These are phyloP conservation scores for Candida maris DNA, from an alignment of 805 yeast genomes.

Conservation along the genomic window DNA sequence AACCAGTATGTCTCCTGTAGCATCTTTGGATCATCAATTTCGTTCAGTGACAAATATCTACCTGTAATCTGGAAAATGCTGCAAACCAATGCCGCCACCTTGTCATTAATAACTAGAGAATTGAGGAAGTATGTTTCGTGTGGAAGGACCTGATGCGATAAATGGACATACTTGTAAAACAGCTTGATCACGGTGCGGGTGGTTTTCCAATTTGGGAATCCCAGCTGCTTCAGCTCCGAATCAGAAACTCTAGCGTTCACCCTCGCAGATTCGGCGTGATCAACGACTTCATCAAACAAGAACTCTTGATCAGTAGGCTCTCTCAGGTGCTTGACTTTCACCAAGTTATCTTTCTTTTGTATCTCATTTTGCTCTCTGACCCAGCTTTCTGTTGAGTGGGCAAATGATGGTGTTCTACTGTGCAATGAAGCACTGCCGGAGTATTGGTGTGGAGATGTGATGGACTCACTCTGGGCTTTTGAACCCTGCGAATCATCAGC, in stretches of 20 bases:
- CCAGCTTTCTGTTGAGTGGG: conserved; percentile 24
- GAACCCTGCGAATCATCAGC: conserved; percentile 1
- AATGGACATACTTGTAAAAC: conserved; percentile 40
- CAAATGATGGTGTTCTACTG: conserved; percentile 2
- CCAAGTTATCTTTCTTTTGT: conserved; percentile 3
- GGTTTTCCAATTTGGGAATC: conserved; percentile 36
- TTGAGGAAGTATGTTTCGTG: conserved; percentile 30
- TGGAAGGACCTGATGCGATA: conserved; percentile 36
- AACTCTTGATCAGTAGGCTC: too few relatives aligned
- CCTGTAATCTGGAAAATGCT: conserved; percentile 36
- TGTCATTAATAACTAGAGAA: conserved; percentile 30
- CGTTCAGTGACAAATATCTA: conserved; percentile 29
- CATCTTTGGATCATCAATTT: conserved; percentile 23
- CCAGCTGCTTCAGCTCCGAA: conserved; percentile 29
- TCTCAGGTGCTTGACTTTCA: background rate
- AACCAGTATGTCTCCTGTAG: conserved; percentile 37
- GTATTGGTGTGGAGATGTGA: background rate
- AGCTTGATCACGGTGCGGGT: conserved; percentile 34
- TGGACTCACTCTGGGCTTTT: background rate
- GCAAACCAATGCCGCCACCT: conserved; percentile 23
- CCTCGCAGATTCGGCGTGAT: background rate
- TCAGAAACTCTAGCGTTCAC: conserved; percentile 22
- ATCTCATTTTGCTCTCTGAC: conserved; percentile 19
- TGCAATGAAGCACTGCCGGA: background rate
- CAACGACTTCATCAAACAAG: background rate